These are phyloP conservation scores for Arxiozyma bovina DNA, from an alignment of 1,139 yeast species.

Conservation along the genomic window DNA sequence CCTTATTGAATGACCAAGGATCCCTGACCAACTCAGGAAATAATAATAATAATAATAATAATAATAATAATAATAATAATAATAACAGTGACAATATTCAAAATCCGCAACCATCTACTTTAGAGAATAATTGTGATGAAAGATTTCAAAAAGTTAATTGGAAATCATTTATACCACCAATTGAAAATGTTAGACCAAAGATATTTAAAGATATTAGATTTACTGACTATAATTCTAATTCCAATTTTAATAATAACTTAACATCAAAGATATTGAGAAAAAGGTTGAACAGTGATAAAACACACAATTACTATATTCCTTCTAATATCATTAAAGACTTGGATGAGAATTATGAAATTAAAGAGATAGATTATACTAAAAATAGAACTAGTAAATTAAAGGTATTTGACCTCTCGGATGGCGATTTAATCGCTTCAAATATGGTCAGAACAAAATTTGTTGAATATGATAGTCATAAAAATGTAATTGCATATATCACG, in stretches of 20 bases:
- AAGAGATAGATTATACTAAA: background rate
- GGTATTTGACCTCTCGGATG: background rate
- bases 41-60: no score
- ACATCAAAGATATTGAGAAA: background rate
- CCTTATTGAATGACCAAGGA: background rate
- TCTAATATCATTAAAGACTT: background rate
- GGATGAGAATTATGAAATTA: background rate
- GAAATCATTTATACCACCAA: background rate
- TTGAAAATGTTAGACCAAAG: background rate
- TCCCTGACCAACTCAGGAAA: background rate
- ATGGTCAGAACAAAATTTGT: background rate
- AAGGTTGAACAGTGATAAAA: background rate
- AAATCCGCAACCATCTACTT: background rate
- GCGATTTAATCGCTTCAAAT: background rate
- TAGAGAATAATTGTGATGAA: background rate
- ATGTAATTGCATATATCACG: background rate
- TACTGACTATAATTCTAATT: background rate
- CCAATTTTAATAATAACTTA: no score
- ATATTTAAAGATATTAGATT: background rate
- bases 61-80: no score
- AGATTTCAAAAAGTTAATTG: background rate
- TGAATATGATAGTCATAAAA: background rate
- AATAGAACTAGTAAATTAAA: background rate
- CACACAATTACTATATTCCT: background rate
- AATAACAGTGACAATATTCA: background rate